Base-by-base conservation (phyloP, 352 stramenopile genomes). In the Halophytophthora batemanensis region DNA sequence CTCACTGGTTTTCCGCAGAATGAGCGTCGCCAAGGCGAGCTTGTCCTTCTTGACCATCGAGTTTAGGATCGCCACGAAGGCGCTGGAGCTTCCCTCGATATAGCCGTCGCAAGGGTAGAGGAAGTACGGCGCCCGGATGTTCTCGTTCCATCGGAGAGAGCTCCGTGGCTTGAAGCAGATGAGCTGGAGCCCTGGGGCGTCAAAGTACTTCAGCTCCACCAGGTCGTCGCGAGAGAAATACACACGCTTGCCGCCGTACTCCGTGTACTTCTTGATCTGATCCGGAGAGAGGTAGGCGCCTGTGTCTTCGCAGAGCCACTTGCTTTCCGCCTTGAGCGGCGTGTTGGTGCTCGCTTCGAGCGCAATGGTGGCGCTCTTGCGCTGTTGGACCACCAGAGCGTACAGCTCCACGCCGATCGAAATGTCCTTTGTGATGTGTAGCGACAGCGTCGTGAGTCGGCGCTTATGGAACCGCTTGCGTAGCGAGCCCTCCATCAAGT, bases 221-320 rank as follows among this genome's bases (percentile, higher is more conserved):
- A 93, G 43, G 44, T 93, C 83, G 50, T 93, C 83, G n/a, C 60
- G 66, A 13, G 80, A 79, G 35, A 91, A 91, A 48, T 91, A 93
- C 4, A 91, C 71, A 10, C 83, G 83, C 50, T 84, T 87, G 29
- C 75, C 78, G 15, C 83, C 81, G 38, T 86, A 90, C 28, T 75
- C 62, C 17, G 90, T 75, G 42, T 85, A 93, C 33, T 71, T 75
- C 52, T 87, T 87, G 41, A 93, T 88, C 45, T 90, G 69, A 37
- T 91, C 78, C 2, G 78, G 66, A 7, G 69, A 76, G 3, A 93
- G 53, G 58, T 90, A 90, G 23, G 63, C 59, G 15, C 83, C 83
- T 11, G 83, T 93, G 51, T 90, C 74, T 54, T 93, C 74, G 44
- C 83, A 93, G 29, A 93, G 73, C 83, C 83, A 93, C 50, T 93